A percentile compares a stretch with the other conserved stretches of the same genome.
These are phyloP conservation scores for Melastoma candidum DNA, from an alignment of 441 rosid species.

Conservation along the genomic window DNA sequence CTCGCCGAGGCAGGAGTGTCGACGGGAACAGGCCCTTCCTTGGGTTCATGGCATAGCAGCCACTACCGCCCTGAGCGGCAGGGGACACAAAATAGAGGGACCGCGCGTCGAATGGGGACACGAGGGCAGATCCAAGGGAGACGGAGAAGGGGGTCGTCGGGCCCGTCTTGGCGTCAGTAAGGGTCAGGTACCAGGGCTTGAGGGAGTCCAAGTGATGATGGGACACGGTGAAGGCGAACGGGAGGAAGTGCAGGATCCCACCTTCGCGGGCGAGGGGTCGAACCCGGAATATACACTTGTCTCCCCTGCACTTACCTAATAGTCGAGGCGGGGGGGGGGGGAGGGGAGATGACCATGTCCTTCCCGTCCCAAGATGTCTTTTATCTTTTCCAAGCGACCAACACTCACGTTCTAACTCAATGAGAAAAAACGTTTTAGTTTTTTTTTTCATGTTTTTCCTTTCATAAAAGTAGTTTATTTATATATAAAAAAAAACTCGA, in stretches of 20 bases:
- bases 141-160: slow-evolving; percentile 29
- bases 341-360: too few relatives aligned
- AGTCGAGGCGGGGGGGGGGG: too few relatives aligned
- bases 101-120: slow-evolving; percentile 57
- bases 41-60: slow-evolving; percentile 15
- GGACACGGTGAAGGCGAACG: slow-evolving; percentile 82
- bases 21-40: slow-evolving; percentile 59
- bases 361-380: too few relatives aligned
- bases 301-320: too few relatives aligned
- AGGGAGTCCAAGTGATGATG: slow-evolving; percentile 79
- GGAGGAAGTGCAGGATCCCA: slow-evolving; percentile 77
- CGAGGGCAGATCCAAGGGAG: slow-evolving; percentile 33
- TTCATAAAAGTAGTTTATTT: too few relatives aligned
- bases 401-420: too few relatives aligned
- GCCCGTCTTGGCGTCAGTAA: slow-evolving; percentile 55
- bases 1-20: slow-evolving; percentile 70
- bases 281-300: slow-evolving; percentile 20
- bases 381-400: too few relatives aligned
- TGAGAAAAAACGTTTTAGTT: too few relatives aligned
- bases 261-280: slow-evolving; percentile 55
- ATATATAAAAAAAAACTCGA: too few relatives aligned
- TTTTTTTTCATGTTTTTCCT: too few relatives aligned
- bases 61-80: slow-evolving; percentile 29
- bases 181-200: slow-evolving; percentile 82
- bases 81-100: slow-evolving; percentile 86